phyloP scores from a whole-genome alignment of 805 yeast species.

The Candida ortonii region DNA sequence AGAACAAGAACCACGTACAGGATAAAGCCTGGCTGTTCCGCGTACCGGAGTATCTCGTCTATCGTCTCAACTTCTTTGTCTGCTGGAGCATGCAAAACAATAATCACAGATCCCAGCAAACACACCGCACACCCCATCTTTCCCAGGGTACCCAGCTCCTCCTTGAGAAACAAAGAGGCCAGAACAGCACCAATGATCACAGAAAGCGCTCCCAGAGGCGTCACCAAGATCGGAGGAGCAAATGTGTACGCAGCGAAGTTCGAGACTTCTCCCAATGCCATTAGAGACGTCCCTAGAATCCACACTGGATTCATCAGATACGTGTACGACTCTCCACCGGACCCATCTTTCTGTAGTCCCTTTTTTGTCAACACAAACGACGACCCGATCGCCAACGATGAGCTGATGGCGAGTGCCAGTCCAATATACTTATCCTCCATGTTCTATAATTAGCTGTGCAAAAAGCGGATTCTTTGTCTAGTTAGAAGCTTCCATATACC shows the following conservation, averaged over 20 bases:
- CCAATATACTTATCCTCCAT: slow-evolving; percentile 88
- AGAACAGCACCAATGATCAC: slow-evolving; percentile 90
- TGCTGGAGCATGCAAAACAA: slow-evolving; percentile 90
- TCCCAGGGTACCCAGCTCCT: slow-evolving; percentile 83
- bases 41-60: slow-evolving; percentile 80
- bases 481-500: neutral
- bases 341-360: slow-evolving; percentile 69
- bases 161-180: slow-evolving; percentile 81
- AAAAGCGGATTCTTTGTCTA: neutral
- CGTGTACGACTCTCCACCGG: slow-evolving; percentile 69
- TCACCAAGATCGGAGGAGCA: slow-evolving; percentile 90
- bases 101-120: slow-evolving; percentile 80
- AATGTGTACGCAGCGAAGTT: slow-evolving; percentile 93
- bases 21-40: slow-evolving; percentile 73
- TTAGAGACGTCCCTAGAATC: slow-evolving; percentile 90
- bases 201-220: slow-evolving; percentile 87
- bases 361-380: slow-evolving; percentile 87
- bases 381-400: slow-evolving; percentile 86
- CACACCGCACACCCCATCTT: slow-evolving; percentile 93
- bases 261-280: slow-evolving; percentile 91
- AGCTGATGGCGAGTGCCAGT: slow-evolving; percentile 78
- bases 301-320: slow-evolving; percentile 83
- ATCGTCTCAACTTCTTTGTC: slow-evolving; percentile 86
- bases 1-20: slow-evolving; percentile 62
- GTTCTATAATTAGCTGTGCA: slow-evolving; percentile 5